These are phyloP conservation scores for Stipa capillata DNA, from an alignment of 176 grass and related monocot species.

Conservation along the genomic window DNA sequence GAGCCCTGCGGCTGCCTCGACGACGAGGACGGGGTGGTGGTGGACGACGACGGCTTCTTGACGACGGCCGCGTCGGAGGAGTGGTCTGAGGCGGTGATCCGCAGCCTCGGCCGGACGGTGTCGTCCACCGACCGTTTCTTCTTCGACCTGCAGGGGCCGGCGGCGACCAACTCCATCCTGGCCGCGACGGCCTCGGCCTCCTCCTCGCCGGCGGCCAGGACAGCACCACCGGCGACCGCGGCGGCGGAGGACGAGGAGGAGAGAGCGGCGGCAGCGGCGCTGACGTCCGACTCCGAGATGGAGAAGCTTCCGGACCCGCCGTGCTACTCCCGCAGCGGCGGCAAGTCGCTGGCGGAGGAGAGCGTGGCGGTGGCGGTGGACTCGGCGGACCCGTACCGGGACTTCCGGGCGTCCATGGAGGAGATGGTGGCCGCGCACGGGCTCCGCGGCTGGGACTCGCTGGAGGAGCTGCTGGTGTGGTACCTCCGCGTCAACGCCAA, in stretches of 20 bases:
- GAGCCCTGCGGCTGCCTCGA: neutral
- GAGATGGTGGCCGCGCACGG: conserved; percentile 82
- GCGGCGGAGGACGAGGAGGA: neutral
- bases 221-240: too few relatives aligned
- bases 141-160: conserved; percentile 46
- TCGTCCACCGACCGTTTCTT: conserved; percentile 48
- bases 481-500: conserved; percentile 71
- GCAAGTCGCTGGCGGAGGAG: conserved; percentile 22
- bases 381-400: conserved; percentile 59
- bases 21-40: neutral
- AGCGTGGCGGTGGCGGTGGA: conserved; percentile 65
- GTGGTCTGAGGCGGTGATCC: conserved; percentile 40
- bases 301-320: too few relatives aligned
- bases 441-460: conserved; percentile 48
- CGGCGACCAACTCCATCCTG: conserved; percentile 37
- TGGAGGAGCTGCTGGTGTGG: conserved; percentile 75
- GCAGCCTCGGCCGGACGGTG: conserved; percentile 19
- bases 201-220: neutral
- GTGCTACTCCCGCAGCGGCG: too few relatives aligned
- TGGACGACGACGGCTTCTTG: conserved; percentile 11
- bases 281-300: neutral
- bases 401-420: conserved; percentile 91
- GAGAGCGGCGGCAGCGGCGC: neutral
- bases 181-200: neutral
- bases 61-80: conserved; percentile 22